Conservation (phyloP, 2,329 filamentous ascomycete species). For the Penicillium sp. region DNA sequence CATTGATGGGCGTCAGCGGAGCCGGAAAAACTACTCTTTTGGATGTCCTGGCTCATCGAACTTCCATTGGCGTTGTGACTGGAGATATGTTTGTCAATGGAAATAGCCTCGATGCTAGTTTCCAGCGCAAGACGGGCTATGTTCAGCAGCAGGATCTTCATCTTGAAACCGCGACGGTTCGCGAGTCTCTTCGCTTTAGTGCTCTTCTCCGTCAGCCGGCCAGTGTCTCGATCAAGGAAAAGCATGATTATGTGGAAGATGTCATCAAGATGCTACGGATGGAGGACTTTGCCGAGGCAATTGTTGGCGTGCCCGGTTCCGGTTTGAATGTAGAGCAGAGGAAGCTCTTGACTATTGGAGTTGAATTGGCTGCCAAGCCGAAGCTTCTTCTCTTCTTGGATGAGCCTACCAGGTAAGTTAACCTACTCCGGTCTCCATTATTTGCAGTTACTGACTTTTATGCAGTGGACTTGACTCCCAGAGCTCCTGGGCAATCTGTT, state of each 20-base stretch:
- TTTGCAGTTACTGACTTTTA: not conserved
- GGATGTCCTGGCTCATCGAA: conserved; percentile 78
- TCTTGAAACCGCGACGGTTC: conserved; percentile 76
- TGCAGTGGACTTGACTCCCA: conserved; percentile 77
- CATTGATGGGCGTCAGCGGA: conserved; percentile 84
- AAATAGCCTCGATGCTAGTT: conserved; percentile 57
- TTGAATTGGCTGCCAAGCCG: conserved; percentile 88
- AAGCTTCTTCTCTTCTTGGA: conserved; percentile 84
- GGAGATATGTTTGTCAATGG: conserved; percentile 83
- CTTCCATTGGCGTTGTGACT: conserved; percentile 80
- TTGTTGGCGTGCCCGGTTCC: conserved; percentile 84
- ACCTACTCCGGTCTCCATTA: too few species aligned
- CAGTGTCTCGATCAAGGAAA: conserved; percentile 68
- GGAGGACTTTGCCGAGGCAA: conserved; percentile 81
- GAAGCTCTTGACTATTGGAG: conserved; percentile 81
- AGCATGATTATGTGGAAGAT: conserved; percentile 80
- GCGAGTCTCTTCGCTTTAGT: conserved; percentile 81
- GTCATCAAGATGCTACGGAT: conserved; percentile 86
- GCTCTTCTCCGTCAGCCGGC: conserved; percentile 79
- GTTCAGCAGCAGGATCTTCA: conserved; percentile 91
- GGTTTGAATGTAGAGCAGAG: conserved; percentile 63
- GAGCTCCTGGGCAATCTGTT: conserved; percentile 84
- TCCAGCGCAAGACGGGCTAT: conserved; percentile 37
- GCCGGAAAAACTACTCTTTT: conserved; percentile 89
- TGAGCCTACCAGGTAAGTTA: conserved; percentile 67